phyloP scores from a whole-genome alignment of 768 basidiomycete genomes.

The Nevesoporus exiguus region DNA sequence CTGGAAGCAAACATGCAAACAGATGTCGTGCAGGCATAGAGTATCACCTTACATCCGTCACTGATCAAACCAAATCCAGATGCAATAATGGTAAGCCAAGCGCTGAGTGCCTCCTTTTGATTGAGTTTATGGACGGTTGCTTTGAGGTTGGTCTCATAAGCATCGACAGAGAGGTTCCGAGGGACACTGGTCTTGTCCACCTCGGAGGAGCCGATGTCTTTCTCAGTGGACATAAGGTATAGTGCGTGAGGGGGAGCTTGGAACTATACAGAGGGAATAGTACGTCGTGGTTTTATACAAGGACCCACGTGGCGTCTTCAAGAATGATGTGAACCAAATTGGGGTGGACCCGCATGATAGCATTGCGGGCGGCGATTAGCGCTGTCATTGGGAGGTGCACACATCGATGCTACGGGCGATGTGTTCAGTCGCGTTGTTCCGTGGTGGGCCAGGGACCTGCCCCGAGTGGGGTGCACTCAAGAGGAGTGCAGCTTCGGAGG shows the following conservation, averaged over 20 bases:
- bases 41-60: conserved; percentile 48
- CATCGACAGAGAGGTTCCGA: conserved; percentile 20
- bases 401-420: conserved; percentile 1
- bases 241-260: not conserved
- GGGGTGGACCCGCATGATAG: not conserved
- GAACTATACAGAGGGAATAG: not conserved
- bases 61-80: conserved; percentile 64
- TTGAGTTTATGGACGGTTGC: conserved; percentile 21
- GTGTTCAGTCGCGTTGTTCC: not conserved
- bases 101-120: conserved; percentile 47
- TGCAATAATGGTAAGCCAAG: conserved; percentile 61
- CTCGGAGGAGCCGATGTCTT: conserved; percentile 11
- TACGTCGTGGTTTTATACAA: conserved; percentile 21
- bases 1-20: conserved; percentile 29
- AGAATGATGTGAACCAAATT: not conserved
- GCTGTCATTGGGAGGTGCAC: conserved; percentile 6
- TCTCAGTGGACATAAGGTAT: conserved; percentile 22
- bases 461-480: not conserved
- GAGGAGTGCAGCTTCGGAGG: not conserved
- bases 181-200: conserved; percentile 7
- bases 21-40: not conserved
- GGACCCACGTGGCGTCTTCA: conserved; percentile 20
- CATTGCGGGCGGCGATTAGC: not conserved
- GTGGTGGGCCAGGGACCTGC: not conserved
- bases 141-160: conserved; percentile 24